Evolutionary conservation across 306 rosid species (phyloP).

Genomic region (Rosa chinensis): DNA sequence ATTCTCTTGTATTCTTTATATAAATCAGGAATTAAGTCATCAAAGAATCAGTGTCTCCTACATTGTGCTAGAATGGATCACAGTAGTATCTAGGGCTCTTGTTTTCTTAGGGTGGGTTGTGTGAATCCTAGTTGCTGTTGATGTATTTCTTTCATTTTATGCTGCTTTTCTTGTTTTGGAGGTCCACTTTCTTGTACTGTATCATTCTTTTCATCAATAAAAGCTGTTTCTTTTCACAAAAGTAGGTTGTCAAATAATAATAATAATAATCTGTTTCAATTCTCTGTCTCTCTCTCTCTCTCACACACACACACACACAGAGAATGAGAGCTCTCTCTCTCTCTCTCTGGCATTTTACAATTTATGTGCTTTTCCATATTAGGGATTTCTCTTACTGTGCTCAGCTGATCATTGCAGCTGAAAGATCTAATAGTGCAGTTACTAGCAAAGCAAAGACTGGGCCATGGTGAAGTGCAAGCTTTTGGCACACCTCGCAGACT

Average conservation of each 20-base stretch:
- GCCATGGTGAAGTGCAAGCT: conserved; percentile 70
- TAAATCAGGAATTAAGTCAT: not conserved
- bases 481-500: conserved; percentile 84
- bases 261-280: not conserved
- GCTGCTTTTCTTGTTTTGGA: not conserved
- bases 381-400: conserved; percentile 29
- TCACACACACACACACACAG: not conserved
- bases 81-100: not conserved
- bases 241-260: not conserved
- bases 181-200: not conserved
- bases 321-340: not conserved
- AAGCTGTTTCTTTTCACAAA: not conserved
- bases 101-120: not conserved
- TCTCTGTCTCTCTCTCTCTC: not conserved
- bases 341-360: too few species aligned
- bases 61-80: not conserved
- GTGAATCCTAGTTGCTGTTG: not conserved
- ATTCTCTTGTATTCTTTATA: not conserved
- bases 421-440: conserved; percentile 55
- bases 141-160: not conserved
- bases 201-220: not conserved
- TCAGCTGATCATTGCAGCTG: conserved; percentile 61
- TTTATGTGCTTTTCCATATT: conserved; percentile 15
- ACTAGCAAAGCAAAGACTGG: conserved; percentile 71
- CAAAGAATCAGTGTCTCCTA: not conserved